Conservation (phyloP, 2,329 filamentous ascomycete genomes). For the Ceratocystis colombiana region DNA sequence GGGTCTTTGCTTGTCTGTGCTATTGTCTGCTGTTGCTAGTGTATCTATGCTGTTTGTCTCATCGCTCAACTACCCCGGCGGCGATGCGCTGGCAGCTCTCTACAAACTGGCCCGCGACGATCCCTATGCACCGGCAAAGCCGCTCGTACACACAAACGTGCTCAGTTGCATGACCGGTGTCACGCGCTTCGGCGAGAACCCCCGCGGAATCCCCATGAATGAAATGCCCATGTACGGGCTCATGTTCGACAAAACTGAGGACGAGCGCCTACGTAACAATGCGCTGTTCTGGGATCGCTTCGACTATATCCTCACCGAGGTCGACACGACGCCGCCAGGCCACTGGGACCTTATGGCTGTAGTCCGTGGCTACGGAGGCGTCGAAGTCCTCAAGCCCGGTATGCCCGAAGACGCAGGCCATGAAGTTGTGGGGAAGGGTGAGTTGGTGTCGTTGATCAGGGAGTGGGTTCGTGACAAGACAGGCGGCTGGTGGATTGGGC, state of each 20-base stretch:
- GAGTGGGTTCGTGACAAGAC: conserved; percentile 39
- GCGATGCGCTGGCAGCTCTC: conserved; percentile 57
- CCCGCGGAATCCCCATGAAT: conserved; percentile 31
- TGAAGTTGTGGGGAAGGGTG: conserved; percentile 40
- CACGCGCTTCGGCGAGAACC: conserved; percentile 52
- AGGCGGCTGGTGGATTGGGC: conserved; percentile 56
- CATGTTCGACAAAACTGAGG: conserved; percentile 55
- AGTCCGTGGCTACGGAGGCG: conserved; percentile 48
- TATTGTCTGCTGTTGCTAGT: conserved; percentile 51
- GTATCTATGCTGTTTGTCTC: conserved; percentile 64
- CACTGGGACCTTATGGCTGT: conserved; percentile 48
- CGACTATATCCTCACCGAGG: conserved; percentile 52
- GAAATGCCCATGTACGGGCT: conserved; percentile 28
- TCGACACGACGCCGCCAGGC: conserved; percentile 40
- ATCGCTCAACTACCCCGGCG: conserved; percentile 87
- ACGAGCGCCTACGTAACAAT: conserved; percentile 36
- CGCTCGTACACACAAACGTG: conserved; percentile 48
- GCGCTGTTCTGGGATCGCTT: conserved; percentile 53
- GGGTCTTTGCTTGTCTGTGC: conserved; percentile 48
- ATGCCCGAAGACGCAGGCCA: conserved; percentile 27
- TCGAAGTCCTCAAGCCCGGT: conserved; percentile 48
- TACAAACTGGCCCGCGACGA: conserved; percentile 33
- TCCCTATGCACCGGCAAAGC: conserved; percentile 32
- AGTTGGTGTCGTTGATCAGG: conserved; percentile 34
- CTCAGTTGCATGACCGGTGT: conserved; percentile 61